Percentiles rank a stretch among this genome's conserved stretches.
These are phyloP conservation scores for Dujonia santamariae DNA, from an alignment of 1,139 yeast species.

Conservation along the genomic window DNA sequence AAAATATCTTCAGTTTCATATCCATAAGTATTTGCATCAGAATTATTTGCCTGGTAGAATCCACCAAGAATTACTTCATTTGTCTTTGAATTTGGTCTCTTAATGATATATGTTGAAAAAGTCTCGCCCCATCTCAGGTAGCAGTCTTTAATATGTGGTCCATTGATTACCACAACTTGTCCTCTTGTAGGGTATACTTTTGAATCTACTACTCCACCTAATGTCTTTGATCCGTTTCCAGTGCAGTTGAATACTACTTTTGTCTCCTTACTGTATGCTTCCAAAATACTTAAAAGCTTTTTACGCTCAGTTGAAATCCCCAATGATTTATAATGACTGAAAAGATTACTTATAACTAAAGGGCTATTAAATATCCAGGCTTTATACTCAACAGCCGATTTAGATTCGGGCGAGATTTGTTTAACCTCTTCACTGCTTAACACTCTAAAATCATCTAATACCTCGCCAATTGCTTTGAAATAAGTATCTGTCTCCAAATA, in stretches of 20 bases:
- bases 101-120: conserved; percentile 67
- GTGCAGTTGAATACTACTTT: conserved; percentile 63
- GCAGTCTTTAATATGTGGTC: conserved; percentile 52
- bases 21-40: conserved; percentile 53
- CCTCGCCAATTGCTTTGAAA: neutral
- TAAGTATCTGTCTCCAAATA: neutral
- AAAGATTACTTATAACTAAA: conserved; percentile 14
- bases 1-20: conserved; percentile 58
- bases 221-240: conserved; percentile 57
- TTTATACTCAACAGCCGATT: conserved; percentile 14
- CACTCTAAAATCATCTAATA: conserved; percentile 1
- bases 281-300: conserved; percentile 10
- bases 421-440: conserved; percentile 9
- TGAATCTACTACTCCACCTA: conserved; percentile 58
- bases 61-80: conserved; percentile 70
- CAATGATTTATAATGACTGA: conserved; percentile 9
- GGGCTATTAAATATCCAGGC: conserved; percentile 26
- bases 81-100: conserved; percentile 57
- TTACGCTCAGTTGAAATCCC: conserved; percentile 13
- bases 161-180: conserved; percentile 61
- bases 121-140: conserved; percentile 49
- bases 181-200: conserved; percentile 62
- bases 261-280: conserved; percentile 23
- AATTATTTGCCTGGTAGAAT: conserved; percentile 54
- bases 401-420: conserved; percentile 7